Base-by-base conservation (phyloP, 768 basidiomycete species). In the Dioszegia crocea region DNA sequence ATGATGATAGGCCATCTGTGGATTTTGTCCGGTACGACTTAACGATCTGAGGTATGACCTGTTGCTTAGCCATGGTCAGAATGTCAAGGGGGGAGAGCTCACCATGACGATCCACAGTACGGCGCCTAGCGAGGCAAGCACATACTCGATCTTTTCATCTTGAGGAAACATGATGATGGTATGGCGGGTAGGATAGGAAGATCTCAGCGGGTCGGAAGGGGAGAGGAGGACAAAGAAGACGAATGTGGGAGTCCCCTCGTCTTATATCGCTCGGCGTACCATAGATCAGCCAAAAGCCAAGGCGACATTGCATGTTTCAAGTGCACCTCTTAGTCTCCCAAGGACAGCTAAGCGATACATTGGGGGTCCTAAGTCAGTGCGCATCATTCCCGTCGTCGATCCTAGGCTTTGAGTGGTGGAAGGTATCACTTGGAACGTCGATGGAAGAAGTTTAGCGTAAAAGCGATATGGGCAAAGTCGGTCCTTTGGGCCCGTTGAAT, bases 21-120 rank as follows among this genome's bases (percentile, higher is more conserved):
- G 82, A 82, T 66, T 88, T 85, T 26, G 79, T 78, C 27, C 82
- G 79, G 78, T 82, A 86, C 62, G 82, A 86, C 73, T 89, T 88
- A 83, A 84, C 83, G n/a, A 87, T 79, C 62, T 88, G 86, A 3
- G 86, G 87, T 30, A 87, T 72, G 9, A 87, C 66, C 56, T 57
- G 29, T 4, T 27, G 2, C 14, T 45, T 33, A 6, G 12, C 29
- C 39, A 57, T 29, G 5, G 16, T 41, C 14, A 4, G n/a, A n/a
- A 12, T 17, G 38, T 30, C 17, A 1, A 44, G 5, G 6, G 5
- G 41, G 19, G 9, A 45, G 4, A 9, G 43, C 54, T 56, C 24
- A 57, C 56, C 46, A 69, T 63, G 41, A 68, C 43, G 43, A 55
- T 66, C 59, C 62, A 71, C 23, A 62, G 46, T 9, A 51, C 61